These are phyloP conservation scores for Pyrus hybrid DNA, from an alignment of 331 rosid genomes.

Conservation along the genomic window DNA sequence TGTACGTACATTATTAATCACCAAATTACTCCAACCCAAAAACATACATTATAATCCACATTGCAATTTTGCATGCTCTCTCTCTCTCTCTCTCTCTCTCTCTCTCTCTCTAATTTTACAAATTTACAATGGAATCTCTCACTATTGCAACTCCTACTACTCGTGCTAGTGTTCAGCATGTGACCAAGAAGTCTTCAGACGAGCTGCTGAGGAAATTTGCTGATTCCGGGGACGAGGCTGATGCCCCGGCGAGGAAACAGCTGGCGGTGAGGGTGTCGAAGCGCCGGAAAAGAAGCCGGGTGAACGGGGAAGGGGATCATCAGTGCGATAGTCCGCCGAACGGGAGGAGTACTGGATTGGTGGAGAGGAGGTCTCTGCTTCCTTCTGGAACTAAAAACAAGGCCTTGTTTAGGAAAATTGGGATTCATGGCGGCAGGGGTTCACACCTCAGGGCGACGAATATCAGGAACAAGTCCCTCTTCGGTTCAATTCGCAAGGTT, in stretches of 20 bases:
- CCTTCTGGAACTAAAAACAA: constrained; percentile 34
- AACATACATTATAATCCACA: too few species aligned
- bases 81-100: neutral
- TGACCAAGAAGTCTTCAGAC: constrained; percentile 69
- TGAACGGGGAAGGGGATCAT: neutral
- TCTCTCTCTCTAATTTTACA: neutral
- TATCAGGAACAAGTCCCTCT: constrained; percentile 49
- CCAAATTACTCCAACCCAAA: too few species aligned
- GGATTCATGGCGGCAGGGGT: constrained; percentile 30
- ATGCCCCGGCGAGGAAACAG: constrained; percentile 9
- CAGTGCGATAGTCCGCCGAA: constrained; percentile 28
- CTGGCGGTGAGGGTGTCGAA: constrained; percentile 13
- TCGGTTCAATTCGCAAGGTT: constrained; percentile 72
- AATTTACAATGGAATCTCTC: neutral
- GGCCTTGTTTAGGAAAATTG: constrained; percentile 39
- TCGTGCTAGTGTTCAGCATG: constrained; percentile 43
- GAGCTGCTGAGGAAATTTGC: constrained; percentile 77
- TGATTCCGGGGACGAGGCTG: neutral
- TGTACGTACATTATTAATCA: too few species aligned
- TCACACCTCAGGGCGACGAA: constrained; percentile 46
- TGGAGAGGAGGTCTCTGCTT: constrained; percentile 59
- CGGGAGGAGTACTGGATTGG: constrained; percentile 12
- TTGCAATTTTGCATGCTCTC: too few species aligned
- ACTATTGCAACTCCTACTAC: neutral
- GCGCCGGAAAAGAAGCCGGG: constrained; percentile 22